Conservation (phyloP, 2,329 filamentous ascomycete species). For the Neurospora crassa region DNA sequence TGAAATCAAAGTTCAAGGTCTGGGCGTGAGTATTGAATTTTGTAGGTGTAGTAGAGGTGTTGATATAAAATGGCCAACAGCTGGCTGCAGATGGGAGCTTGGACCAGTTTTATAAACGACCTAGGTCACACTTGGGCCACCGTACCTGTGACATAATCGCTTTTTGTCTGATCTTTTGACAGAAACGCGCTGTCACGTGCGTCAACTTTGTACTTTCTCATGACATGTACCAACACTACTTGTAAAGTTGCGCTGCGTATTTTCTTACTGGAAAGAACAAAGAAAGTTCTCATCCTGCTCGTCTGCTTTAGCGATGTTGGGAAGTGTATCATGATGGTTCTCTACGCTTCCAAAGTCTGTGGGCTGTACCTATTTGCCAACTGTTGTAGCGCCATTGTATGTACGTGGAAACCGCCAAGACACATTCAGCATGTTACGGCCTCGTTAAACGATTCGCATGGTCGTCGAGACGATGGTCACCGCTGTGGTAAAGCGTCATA, state of each 20-base stretch:
- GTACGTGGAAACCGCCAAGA: background rate
- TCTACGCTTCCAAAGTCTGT: background rate
- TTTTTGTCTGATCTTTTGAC: background rate
- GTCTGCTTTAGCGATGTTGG: background rate
- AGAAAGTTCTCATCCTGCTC: background rate
- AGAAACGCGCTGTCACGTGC: slow-evolving; percentile 17
- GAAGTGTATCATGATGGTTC: background rate
- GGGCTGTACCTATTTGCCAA: background rate
- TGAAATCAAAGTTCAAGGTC: no score
- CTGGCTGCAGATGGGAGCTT: no score
- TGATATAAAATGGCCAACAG: no score
- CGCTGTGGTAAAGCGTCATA: background rate
- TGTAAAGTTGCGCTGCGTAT: background rate
- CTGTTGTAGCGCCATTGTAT: background rate
- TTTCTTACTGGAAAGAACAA: background rate
- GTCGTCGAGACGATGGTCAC: background rate
- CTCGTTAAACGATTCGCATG: background rate
- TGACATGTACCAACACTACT: background rate
- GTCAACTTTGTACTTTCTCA: background rate
- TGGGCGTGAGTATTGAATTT: no score
- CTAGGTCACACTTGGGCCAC: no score
- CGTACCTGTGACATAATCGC: background rate
- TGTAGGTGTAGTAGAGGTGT: no score
- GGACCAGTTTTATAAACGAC: no score
- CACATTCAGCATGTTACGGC: background rate